These are phyloP conservation scores for Colletotrichum costaricense DNA, from an alignment of 2,329 filamentous ascomycete genomes.

Conservation along the genomic window DNA sequence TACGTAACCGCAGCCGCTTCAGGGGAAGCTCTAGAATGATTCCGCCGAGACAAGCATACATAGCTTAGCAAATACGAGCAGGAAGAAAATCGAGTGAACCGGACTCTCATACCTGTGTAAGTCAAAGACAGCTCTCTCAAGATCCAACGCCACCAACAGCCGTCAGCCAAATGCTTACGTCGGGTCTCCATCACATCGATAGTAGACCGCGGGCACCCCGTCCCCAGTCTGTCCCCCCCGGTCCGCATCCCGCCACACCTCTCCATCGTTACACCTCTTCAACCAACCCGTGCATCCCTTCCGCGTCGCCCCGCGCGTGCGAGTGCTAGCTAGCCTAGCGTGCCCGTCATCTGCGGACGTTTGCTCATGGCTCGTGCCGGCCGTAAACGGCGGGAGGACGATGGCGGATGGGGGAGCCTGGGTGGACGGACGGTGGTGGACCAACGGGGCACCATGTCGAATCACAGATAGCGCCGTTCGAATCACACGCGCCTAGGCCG, in stretches of 20 bases:
- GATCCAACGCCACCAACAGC: conserved; percentile 15
- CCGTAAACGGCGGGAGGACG: conserved; percentile 19
- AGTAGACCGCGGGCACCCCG: background rate
- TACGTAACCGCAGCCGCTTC: background rate
- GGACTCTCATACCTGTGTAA: conserved; percentile 15
- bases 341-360: conserved; percentile 16
- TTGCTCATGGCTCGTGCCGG: conserved; percentile 32
- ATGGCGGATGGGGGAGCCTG: background rate
- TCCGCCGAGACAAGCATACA: conserved; percentile 2
- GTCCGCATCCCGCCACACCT: conserved; percentile 12
- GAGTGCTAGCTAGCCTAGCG: conserved; percentile 11
- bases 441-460: conserved; percentile 26
- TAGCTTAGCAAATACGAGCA: conserved; percentile 9
- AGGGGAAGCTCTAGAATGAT: background rate
- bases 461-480: conserved; percentile 36
- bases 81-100: background rate
- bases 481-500: conserved; percentile 35
- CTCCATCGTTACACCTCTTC: background rate
- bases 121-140: background rate
- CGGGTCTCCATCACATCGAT: background rate
- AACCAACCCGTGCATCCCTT: background rate
- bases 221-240: conserved; percentile 1
- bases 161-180: background rate
- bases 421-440: background rate
- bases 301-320: conserved; percentile 24